Conservation (phyloP, 164 flowering plant species). For the Vitis rotundifolia region DNA sequence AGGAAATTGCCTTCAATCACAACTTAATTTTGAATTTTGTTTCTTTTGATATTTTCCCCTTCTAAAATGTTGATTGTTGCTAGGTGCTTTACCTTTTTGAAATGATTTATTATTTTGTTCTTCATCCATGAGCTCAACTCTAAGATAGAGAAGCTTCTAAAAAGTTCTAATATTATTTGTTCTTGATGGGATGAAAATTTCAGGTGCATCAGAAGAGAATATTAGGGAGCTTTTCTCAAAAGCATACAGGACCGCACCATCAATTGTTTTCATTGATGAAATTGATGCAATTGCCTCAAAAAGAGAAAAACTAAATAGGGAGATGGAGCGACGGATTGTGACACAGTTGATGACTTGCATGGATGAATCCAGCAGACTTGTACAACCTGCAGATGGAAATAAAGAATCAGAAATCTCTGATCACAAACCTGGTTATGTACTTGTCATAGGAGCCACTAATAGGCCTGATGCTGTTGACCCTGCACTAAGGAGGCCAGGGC, state of each 20-base stretch:
- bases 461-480: constrained; percentile 92
- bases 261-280: constrained; percentile 94
- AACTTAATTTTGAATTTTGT: neutral
- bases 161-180: neutral
- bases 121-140: no score
- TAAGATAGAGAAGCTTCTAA: no score
- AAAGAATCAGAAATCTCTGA: constrained; percentile 38
- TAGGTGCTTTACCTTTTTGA: no score
- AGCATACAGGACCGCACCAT: constrained; percentile 93
- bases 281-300: constrained; percentile 96
- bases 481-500: constrained; percentile 87
- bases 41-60: neutral
- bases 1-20: no score
- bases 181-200: neutral
- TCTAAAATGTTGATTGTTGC: neutral
- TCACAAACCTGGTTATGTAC: constrained; percentile 59
- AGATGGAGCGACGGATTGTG: constrained; percentile 88
- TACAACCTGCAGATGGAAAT: constrained; percentile 29
- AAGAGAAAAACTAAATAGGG: constrained; percentile 84
- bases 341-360: constrained; percentile 93
- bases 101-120: no score
- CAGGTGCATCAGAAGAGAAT: constrained; percentile 95
- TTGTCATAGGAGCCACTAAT: constrained; percentile 97
- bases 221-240: constrained; percentile 82
- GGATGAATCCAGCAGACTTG: constrained; percentile 65